A percentile compares a stretch with the other conserved stretches of the same genome.
phyloP scores from a whole-genome alignment of 202 grass and related monocot species.

The Zizania palustris region DNA sequence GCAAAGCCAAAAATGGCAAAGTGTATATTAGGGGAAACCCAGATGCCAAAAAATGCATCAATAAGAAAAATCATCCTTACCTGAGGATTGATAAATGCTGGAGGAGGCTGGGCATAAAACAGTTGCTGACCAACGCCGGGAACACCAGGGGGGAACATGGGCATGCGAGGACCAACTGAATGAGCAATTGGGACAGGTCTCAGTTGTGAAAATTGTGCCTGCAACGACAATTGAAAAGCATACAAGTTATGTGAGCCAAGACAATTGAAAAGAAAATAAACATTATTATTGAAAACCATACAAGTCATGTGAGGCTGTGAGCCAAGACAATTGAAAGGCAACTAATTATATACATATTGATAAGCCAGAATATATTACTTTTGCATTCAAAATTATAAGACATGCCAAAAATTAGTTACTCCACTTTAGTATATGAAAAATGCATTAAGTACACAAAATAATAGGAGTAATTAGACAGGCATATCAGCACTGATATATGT shows the following conservation, averaged over 20 bases:
- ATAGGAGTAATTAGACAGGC: background rate
- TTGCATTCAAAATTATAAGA: background rate
- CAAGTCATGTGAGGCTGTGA: background rate
- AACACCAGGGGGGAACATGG: constrained; percentile 72
- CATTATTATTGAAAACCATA: background rate
- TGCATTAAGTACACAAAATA: background rate
- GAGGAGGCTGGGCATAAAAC: constrained; percentile 82
- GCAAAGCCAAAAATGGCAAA: background rate
- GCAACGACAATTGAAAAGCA: constrained; percentile 2
- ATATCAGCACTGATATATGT: background rate
- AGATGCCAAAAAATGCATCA: constrained; percentile 17
- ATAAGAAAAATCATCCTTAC: constrained; percentile 36
- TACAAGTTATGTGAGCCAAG: background rate
- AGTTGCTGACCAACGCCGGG: constrained; percentile 78
- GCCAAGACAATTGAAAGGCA: background rate
- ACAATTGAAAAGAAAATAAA: background rate
- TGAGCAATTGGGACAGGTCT: constrained; percentile 67
- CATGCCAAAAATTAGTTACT: background rate
- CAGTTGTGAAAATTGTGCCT: constrained; percentile 86
- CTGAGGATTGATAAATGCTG: constrained; percentile 72
- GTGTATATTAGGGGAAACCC: background rate
- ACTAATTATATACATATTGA: background rate
- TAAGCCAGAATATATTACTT: background rate
- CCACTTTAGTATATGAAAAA: background rate
- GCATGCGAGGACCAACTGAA: constrained; percentile 67